phyloP scores from a whole-genome alignment of 306 rosid species.

The Mucuna pruriens region DNA sequence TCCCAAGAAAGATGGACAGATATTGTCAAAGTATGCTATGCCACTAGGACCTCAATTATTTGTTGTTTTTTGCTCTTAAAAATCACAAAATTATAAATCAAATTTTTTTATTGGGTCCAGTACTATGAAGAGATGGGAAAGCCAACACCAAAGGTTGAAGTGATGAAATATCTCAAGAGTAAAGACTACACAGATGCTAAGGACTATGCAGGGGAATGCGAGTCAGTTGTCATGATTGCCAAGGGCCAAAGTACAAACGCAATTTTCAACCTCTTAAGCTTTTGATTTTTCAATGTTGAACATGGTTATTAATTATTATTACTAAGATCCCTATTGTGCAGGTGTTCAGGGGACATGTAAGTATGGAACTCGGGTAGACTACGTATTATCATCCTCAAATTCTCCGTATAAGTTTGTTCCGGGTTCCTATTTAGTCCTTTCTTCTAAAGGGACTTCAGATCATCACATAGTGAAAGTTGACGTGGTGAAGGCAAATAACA shows the following conservation, averaged over 20 bases:
- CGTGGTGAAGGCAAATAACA: constrained; percentile 46
- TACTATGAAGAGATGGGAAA: constrained; percentile 88
- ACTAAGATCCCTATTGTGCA: constrained; percentile 40
- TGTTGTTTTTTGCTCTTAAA: background rate
- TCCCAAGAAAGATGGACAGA: constrained; percentile 96
- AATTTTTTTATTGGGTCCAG: constrained; percentile 46
- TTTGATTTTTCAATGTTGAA: constrained; percentile 14
- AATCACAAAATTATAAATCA: background rate
- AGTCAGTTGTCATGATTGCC: constrained; percentile 95
- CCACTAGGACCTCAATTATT: background rate
- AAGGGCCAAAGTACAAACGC: constrained; percentile 86
- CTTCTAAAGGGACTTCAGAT: constrained; percentile 98
- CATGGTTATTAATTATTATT: background rate
- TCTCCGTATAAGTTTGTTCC: constrained; percentile 78
- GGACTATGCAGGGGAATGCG: constrained; percentile 83
- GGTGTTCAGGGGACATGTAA: constrained; percentile 99
- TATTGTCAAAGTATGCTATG: constrained; percentile 79
- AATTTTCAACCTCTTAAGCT: constrained; percentile 2
- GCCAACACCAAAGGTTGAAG: constrained; percentile 86
- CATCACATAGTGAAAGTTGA: constrained; percentile 97
- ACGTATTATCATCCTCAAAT: constrained; percentile 77
- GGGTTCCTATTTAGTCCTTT: constrained; percentile 82
- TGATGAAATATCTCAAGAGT: constrained; percentile 71
- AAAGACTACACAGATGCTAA: constrained; percentile 80
- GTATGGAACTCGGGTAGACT: constrained; percentile 95